Evolutionary conservation across 306 rosid genomes (phyloP), one percentile per base, ranked within the genome.

Genomic region (Luffa aegyptiaca): DNA sequence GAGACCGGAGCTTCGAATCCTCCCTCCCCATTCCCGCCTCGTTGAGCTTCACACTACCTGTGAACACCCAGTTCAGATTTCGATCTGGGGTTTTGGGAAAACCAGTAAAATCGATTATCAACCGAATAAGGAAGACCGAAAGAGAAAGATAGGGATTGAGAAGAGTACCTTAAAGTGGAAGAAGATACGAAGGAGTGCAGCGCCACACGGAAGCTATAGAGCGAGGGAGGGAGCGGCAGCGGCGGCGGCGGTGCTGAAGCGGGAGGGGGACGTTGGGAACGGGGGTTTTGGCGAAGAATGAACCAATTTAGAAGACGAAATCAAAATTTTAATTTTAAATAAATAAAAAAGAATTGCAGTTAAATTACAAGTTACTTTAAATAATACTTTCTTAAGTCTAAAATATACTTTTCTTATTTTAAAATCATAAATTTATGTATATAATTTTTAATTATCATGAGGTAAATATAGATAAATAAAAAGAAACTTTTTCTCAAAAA

Each of bases 1-100:
- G 78, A 55, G 78, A 61, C 81, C 78, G 85, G 73, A 3, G 73
- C n/a, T 78, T 88, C 45, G 69, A 45, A 78, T 84, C 78, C 79
- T 49, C 82, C 65, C 20, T 69, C 53, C 53, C 55, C 75, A 69
- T 69, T 2, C 36, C 17, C 2, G 10, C 37, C 37, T 20, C 12
- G 18, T 42, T 20, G 5, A 13, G 6, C 36, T 44, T 42, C 20
- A 44, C 75, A 42, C 55, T 66, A 36, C 31, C 21, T 6, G 21
- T 17, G 73, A 39, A 65, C 6, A 8, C 7, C 2, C 49, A 39
- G 31, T 37, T 36, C 72, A 65, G 70, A 13, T 35, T 5, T 16
- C 12, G 13, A 64, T 6, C 37, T 36, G 10, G 46, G 69, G n/a
- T 5, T 62, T 62, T 12, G 41, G 35, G 5, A 62, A 62, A 12